phyloP scores from a whole-genome alignment of 208 protist species.

The Trypanosomatidae sp. region DNA sequence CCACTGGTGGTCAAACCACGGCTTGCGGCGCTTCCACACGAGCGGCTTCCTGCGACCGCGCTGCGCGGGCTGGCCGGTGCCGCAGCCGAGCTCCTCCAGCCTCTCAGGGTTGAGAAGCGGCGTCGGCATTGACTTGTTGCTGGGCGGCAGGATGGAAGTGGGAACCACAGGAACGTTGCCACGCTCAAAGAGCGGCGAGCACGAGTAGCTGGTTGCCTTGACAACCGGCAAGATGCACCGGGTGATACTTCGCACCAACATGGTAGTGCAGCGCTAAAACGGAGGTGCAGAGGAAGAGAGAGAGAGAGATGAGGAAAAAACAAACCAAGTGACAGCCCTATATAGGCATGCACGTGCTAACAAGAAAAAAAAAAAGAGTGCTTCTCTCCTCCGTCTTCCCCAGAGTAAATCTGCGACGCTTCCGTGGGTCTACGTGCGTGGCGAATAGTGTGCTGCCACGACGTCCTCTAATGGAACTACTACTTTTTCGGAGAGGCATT shows the following conservation, averaged over 20 bases:
- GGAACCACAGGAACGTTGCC: conserved; percentile 15
- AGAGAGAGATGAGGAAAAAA: too few species aligned
- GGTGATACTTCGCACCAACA: conserved; percentile 28
- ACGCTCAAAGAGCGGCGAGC: conserved; percentile 23
- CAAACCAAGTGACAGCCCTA: too few species aligned
- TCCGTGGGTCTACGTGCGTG: too few species aligned
- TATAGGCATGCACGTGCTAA: too few species aligned
- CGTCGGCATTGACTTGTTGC: conserved; percentile 78
- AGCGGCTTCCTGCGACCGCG: conserved; percentile 77
- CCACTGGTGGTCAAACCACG: conserved; percentile 90
- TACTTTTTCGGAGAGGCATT: too few species aligned
- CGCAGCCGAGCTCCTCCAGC: conserved; percentile 54
- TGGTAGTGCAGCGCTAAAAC: too few species aligned
- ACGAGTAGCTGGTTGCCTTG: conserved; percentile 54
- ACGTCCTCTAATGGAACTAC: too few species aligned
- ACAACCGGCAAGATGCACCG: conserved; percentile 44
- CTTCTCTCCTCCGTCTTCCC: too few species aligned
- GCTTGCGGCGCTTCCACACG: conserved; percentile 90
- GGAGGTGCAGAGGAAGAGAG: too few species aligned
- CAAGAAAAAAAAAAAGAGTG: too few species aligned
- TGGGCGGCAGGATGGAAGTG: conserved; percentile 31
- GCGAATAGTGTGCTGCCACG: too few species aligned
- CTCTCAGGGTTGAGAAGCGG: conserved; percentile 59
- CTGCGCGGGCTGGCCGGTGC: conserved; percentile 83
- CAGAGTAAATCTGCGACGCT: too few species aligned